phyloP scores from a whole-genome alignment of 371 early-diverging fungal genomes.

The Mucor velutinosus region DNA sequence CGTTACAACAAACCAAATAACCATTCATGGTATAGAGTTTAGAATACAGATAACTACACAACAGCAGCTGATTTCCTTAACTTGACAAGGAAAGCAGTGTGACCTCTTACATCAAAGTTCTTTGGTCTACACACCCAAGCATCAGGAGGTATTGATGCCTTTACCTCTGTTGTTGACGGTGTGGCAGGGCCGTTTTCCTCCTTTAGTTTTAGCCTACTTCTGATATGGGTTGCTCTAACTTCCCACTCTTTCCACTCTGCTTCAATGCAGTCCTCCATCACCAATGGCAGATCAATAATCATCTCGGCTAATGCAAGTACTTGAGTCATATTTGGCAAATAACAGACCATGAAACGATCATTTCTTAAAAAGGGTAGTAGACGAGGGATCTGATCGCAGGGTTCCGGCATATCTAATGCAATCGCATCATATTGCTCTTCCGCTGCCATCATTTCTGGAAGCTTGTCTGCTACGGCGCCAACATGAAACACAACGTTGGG shows the following conservation, averaged over 20 bases:
- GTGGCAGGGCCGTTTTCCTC: constrained; percentile 9
- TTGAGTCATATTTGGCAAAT: constrained; percentile 81
- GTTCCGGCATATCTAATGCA: constrained; percentile 75
- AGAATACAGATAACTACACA: neutral
- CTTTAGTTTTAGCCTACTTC: constrained; percentile 37
- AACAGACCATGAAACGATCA: constrained; percentile 71
- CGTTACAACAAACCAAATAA: neutral
- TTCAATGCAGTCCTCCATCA: constrained; percentile 66
- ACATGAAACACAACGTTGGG: constrained; percentile 51
- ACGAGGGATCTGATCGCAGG: constrained; percentile 50
- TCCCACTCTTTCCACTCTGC: constrained; percentile 77
- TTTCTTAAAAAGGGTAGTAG: constrained; percentile 54
- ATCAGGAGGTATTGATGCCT: neutral
- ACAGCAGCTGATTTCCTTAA: constrained; percentile 47
- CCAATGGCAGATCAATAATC: constrained; percentile 49
- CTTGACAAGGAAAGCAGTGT: constrained; percentile 69
- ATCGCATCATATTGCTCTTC: constrained; percentile 61
- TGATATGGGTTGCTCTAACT: constrained; percentile 61
- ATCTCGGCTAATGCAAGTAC: constrained; percentile 59
- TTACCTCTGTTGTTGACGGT: neutral
- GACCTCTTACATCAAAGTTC: constrained; percentile 57
- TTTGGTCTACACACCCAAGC: constrained; percentile 69
- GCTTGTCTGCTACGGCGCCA: constrained; percentile 49
- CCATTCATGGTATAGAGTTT: constrained; percentile 2
- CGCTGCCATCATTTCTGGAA: constrained; percentile 12